Evolutionary conservation across 164 flowering plant genomes (phyloP).

Genomic region (Annona cherimola): DNA sequence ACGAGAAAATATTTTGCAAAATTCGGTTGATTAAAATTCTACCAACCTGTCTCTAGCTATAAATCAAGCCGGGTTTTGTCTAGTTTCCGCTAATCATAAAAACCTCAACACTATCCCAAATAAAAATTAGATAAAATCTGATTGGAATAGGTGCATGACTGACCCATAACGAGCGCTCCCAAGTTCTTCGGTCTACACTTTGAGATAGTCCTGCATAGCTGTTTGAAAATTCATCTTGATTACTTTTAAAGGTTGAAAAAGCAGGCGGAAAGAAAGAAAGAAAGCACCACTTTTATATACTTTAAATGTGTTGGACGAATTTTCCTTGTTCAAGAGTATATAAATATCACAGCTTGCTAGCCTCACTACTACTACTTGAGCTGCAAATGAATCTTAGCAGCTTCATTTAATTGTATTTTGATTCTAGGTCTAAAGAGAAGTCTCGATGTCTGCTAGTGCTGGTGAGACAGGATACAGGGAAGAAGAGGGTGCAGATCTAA

Average conservation of each 20-base stretch:
- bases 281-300: neutral
- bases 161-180: neutral
- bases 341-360: conserved; percentile 14
- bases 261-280: neutral
- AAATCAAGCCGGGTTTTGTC: too few species aligned
- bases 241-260: too few species aligned
- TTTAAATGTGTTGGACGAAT: neutral
- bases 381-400: conserved; percentile 2
- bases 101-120: too few species aligned
- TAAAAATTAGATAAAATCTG: too few species aligned
- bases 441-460: conserved; percentile 20
- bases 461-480: conserved; percentile 9
- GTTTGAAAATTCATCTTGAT: neutral
- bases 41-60: too few species aligned
- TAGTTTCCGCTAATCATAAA: too few species aligned
- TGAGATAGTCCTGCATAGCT: neutral
- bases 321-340: conserved; percentile 3
- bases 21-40: too few species aligned
- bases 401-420: neutral
- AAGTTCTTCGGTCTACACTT: neutral
- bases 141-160: too few species aligned
- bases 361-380: conserved; percentile 9
- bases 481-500: conserved; percentile 44
- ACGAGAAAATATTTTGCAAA: too few species aligned
- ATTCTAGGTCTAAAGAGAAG: neutral